phyloP scores from a whole-genome alignment of 345 rosid genomes.

The Jatropha curcas region DNA sequence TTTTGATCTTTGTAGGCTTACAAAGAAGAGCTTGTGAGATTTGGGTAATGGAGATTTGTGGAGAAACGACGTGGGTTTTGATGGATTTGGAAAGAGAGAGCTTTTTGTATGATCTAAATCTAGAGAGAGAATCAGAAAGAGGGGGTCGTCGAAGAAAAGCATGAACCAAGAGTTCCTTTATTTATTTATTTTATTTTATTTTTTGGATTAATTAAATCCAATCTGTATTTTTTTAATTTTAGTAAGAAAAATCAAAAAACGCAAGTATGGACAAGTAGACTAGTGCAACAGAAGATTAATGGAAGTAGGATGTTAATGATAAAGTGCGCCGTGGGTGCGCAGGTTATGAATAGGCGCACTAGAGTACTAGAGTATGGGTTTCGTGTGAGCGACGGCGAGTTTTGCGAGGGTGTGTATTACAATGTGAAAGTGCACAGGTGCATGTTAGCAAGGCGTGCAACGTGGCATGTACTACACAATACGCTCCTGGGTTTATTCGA shows the following conservation, averaged over 20 bases:
- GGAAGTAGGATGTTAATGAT: background rate
- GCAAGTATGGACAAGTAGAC: constrained; percentile 12
- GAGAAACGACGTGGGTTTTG: constrained; percentile 34
- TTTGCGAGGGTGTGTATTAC: background rate
- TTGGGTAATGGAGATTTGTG: constrained; percentile 18
- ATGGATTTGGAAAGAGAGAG: constrained; percentile 15
- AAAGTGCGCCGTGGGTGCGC: constrained; percentile 21
- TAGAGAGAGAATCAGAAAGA: constrained; percentile 11
- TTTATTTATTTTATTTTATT: constrained; percentile 4
- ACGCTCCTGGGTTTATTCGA: background rate
- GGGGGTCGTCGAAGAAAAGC: constrained; percentile 24
- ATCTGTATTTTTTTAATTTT: background rate
- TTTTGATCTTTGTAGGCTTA: constrained; percentile 10
- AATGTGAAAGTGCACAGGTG: background rate
- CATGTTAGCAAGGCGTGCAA: background rate
- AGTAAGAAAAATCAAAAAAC: background rate
- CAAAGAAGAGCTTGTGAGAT: background rate
- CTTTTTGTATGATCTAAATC: constrained; percentile 33
- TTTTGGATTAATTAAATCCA: background rate
- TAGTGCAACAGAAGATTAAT: background rate
- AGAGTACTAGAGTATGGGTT: background rate
- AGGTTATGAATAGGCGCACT: background rate
- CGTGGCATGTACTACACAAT: background rate
- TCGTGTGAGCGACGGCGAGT: constrained; percentile 20
- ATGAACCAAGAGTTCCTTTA: constrained; percentile 33